Evolutionary conservation across 495 filamentous ascomycete genomes (phyloP).

Genomic region (Sordaria brevicollis): DNA sequence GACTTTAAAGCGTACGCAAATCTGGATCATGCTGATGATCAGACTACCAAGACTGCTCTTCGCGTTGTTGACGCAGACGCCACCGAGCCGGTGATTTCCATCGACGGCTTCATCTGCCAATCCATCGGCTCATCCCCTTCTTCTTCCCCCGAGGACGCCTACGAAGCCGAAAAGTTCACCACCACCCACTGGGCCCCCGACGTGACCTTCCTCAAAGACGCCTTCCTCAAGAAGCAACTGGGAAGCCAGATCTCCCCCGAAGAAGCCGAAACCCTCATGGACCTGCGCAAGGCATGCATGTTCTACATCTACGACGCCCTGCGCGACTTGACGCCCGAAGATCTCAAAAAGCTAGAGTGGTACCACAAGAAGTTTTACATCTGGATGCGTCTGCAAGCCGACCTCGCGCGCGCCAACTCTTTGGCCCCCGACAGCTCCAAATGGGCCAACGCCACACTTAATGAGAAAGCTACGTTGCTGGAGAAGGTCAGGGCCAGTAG

Average conservation of each 20-base stretch:
- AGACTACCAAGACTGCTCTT: conserved; percentile 11
- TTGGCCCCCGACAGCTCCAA: conserved; percentile 13
- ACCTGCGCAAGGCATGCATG: conserved; percentile 18
- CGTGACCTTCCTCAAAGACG: conserved; percentile 11
- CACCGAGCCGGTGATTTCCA: conserved; percentile 4
- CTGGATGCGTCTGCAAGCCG: conserved; percentile 21
- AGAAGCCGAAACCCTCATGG: conserved; percentile 14
- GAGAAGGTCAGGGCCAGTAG: conserved; percentile 9
- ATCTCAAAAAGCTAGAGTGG: conserved; percentile 11
- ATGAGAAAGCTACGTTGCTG: conserved; percentile 4
- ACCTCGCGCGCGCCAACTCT: conserved; percentile 13
- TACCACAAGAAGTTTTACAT: conserved; percentile 22
- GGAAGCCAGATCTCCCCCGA: conserved; percentile 10
- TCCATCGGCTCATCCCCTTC: conserved; percentile 12
- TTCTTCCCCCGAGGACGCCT: background rate
- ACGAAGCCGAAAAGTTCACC: conserved; percentile 15
- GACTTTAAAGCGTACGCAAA: conserved; percentile 12
- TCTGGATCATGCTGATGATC: conserved; percentile 10
- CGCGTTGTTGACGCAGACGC: conserved; percentile 6
- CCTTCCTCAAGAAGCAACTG: conserved; percentile 10
- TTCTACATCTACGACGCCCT: conserved; percentile 19
- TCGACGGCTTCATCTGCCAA: conserved; percentile 16
- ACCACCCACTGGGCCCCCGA: conserved; percentile 17
- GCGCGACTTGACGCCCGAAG: conserved; percentile 4
- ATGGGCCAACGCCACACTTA: conserved; percentile 3